Evolutionary conservation across 441 rosid species (phyloP), one percentile per base, ranked within the genome.

Genomic region (Lepidium campestre): DNA sequence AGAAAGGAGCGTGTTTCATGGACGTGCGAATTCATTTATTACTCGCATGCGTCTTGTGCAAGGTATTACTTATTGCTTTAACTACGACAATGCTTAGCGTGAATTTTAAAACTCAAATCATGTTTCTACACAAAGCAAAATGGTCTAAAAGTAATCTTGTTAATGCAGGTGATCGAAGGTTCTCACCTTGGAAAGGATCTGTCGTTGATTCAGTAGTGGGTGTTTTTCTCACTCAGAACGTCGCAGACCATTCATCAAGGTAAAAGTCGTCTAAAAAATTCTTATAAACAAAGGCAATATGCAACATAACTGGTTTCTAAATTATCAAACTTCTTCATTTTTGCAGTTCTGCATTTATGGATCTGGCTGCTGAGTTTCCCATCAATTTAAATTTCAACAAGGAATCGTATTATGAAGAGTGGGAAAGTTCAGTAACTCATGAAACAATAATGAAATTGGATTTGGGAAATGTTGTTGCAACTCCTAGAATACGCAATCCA

Each of bases 111-210:
- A 1, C 29, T 37, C 9, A 49, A 2, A 2, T 32, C 13, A 42
- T 13, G 1, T 35, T 35, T 35, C 27, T 57, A 17, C 2, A 12
- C 42, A 67, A 15, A 34, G 10, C 6, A 46, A 55, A 50, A 29
- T 53, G 54, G 17, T 61, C 15, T 32, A 54, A 62, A 15, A 29
- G 23, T 17, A 49, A 40, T 17, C 56, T 55, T 50, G 44, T 62
- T 75, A 48, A 10, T 57, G 52, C 76, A 86, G 88, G 91, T 41
- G 83, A 86, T 57, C 75, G 88, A 78, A 80, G 84, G 44, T 83
- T 86, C 76, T 79, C 88, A 31, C 82, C 72, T 39, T 83, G 91
- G 91, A 86, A 86, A 70, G 91, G 91, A 53, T 83, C 88, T 1
- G 86, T 82, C 0, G 81, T 86, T 14, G 88, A 86, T 73, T 86